These are phyloP conservation scores for Ilyonectria mors-panacis DNA, from an alignment of 2,329 filamentous ascomycete species.

Conservation along the genomic window DNA sequence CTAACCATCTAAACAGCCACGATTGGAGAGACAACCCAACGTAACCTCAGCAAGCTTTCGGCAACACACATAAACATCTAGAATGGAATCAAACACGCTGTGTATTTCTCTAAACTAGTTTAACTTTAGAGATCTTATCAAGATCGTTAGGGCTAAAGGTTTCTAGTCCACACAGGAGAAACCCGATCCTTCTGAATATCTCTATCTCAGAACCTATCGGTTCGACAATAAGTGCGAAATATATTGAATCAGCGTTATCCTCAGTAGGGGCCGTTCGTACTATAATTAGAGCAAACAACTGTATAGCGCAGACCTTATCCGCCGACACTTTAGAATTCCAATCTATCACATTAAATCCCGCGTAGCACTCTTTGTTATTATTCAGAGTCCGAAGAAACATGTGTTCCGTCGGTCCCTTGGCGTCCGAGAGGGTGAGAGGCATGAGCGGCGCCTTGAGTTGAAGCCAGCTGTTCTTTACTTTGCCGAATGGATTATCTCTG, in stretches of 20 bases:
- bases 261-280: not conserved
- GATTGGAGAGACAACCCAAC: not conserved
- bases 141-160: slow-evolving; percentile 6
- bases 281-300: slow-evolving; percentile 3
- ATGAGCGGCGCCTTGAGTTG: slow-evolving; percentile 13
- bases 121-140: not conserved
- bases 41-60: slow-evolving; percentile 1
- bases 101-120: slow-evolving; percentile 9
- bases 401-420: slow-evolving; percentile 1
- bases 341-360: slow-evolving; percentile 10
- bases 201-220: not conserved
- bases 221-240: not conserved
- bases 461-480: slow-evolving; percentile 19
- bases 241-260: not conserved
- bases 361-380: not conserved
- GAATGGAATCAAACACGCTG: not conserved
- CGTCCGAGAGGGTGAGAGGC: slow-evolving; percentile 2
- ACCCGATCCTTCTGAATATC: slow-evolving; percentile 10
- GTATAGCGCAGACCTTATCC: not conserved
- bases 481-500: slow-evolving; percentile 19
- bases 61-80: not conserved
- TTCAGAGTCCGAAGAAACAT: slow-evolving; percentile 1
- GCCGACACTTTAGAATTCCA: slow-evolving; percentile 5
- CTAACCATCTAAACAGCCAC: not conserved
- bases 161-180: not conserved